Base-by-base conservation (phyloP, 1,139 yeast genomes). In the Candida albicans region DNA sequence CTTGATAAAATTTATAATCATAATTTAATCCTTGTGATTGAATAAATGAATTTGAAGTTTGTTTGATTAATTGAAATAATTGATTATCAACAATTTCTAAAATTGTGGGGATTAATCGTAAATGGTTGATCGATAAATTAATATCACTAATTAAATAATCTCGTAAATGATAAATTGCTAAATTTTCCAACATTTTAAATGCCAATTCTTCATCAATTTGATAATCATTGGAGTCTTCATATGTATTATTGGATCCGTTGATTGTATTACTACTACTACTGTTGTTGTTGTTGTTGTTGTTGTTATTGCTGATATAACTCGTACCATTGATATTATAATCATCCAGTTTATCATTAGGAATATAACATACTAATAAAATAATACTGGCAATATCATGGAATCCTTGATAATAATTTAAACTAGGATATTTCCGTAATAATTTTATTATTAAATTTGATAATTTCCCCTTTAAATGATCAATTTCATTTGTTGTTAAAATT, bases 371-470 rank as follows among this genome's bases (percentile, higher is more conserved):
- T 15, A 84, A 56, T 15, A 86, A 65, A n/a, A 87, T 67, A 8
- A 87, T 74, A 40, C 87, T 77, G 2, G 90, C 91, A 31, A 91
- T 70, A 57, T 93, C 98, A 64, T 93, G 98, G 59, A 78, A 89
- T 0, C 99, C 99, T 64, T 93, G 99, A 59, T 89, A 93, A 62
- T 93, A 93, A 47, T 79, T 70, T 37, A 91, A 67, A 8, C 63
- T 55, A 0, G 91, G 91, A 53, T 84, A 71, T 28, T 72, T 73
- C 28, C 89, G 63, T 22, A 93, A 67, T 2, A 89, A 69, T 24
- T 72, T 68, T 10, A 77, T 63, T 8, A 90, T 77, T 27, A 87
- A 55, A 11, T 63, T 64, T 9, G 65, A 63, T 32, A 88, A 66
- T 22, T 74, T 57, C 6, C 59, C 59, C 52, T 79, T 75, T 45